Evolutionary conservation across 495 filamentous ascomycete species (phyloP).

Genomic region (Xylona heveae): DNA sequence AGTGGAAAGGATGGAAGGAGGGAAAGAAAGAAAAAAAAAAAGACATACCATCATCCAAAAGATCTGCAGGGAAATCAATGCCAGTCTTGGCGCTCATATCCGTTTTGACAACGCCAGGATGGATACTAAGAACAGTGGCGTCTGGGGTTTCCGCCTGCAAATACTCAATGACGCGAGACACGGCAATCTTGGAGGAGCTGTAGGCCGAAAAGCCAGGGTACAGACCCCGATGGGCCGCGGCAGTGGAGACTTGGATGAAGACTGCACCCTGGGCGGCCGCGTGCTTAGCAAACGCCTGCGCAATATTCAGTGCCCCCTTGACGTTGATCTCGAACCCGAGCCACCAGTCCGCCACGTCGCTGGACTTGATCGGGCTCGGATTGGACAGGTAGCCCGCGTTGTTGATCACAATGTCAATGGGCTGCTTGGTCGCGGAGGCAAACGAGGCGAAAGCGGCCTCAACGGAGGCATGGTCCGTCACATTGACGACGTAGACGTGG

Average conservation of each 20-base stretch:
- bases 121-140: conserved; percentile 22
- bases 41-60: conserved; percentile 19
- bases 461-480: background rate
- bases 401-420: background rate
- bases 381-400: background rate
- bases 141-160: conserved; percentile 13
- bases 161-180: conserved; percentile 15
- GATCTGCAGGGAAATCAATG: conserved; percentile 4
- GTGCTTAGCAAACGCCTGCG: background rate
- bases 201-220: conserved; percentile 9
- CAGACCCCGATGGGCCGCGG: background rate
- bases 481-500: background rate
- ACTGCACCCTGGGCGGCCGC: background rate
- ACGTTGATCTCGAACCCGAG: background rate
- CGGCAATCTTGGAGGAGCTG: conserved; percentile 19
- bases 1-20: background rate
- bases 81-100: conserved; percentile 10
- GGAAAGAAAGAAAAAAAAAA: background rate
- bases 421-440: background rate
- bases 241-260: background rate
- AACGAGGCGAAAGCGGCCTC: background rate
- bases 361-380: background rate
- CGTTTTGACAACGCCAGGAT: conserved; percentile 20
- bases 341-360: background rate
- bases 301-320: background rate